Evolutionary conservation across 257 asterid species (phyloP).

Genomic region (Agastache rugosa): DNA sequence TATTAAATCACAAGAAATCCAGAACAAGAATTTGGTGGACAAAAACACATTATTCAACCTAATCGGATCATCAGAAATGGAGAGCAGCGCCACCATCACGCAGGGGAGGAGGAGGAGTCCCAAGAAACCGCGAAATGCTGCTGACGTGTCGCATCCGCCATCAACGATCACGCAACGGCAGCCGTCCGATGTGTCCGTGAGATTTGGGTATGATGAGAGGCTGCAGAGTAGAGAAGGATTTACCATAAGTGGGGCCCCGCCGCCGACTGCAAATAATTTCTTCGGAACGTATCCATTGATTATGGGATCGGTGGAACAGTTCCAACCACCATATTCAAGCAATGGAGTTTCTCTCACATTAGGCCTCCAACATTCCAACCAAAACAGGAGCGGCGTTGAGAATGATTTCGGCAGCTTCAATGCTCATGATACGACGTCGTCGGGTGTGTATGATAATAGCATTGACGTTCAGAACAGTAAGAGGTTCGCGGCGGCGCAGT

Average conservation of each 20-base stretch:
- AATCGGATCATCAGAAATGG: conserved; percentile 27
- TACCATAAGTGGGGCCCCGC: conserved; percentile 49
- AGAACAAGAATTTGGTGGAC: too few relatives aligned
- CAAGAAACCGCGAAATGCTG: conserved; percentile 54
- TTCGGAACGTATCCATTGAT: conserved; percentile 63
- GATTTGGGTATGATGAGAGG: conserved; percentile 58
- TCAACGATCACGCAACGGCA: conserved; percentile 39
- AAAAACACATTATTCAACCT: conserved; percentile 50
- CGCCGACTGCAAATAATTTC: conserved; percentile 68
- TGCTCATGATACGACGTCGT: conserved; percentile 35
- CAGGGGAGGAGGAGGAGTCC: conserved; percentile 48
- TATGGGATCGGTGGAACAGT: conserved; percentile 58
- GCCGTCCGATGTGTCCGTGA: conserved; percentile 29
- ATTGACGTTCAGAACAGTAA: conserved; percentile 60
- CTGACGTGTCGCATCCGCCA: conserved; percentile 5
- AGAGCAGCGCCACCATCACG: not conserved
- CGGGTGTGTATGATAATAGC: conserved; percentile 54
- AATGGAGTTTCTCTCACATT: conserved; percentile 80
- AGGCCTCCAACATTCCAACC: conserved; percentile 75
- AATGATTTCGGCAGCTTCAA: conserved; percentile 49
- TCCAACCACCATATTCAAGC: conserved; percentile 59
- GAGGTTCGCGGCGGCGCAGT: conserved; percentile 59
- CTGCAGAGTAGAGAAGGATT: conserved; percentile 50
- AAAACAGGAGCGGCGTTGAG: conserved; percentile 47
- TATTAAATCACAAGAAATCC: conserved; percentile 17